A percentile compares a stretch with the other conserved stretches of the same genome.
phyloP scores from a whole-genome alignment of 179 eudicot species.

The Spinacia oleracea region DNA sequence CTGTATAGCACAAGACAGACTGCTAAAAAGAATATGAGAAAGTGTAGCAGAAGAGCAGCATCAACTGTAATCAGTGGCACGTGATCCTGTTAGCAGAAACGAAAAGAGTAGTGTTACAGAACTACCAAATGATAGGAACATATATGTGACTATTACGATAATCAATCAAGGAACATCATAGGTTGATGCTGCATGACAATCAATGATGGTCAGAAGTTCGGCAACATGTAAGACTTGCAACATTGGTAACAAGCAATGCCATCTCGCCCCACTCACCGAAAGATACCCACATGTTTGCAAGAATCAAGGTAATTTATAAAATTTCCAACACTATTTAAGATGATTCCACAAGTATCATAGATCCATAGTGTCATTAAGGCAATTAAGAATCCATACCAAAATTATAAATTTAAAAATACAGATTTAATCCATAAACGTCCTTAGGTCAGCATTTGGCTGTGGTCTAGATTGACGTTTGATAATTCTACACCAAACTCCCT shows the following conservation, averaged over 20 bases:
- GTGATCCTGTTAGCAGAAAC: constrained; percentile 41
- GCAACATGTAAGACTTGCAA: not conserved
- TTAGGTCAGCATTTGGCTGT: too few species aligned
- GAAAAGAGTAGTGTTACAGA: not conserved
- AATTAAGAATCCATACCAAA: not conserved
- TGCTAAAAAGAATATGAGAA: constrained; percentile 88
- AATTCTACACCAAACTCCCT: not conserved
- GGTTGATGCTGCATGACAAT: not conserved
- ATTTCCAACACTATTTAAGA: not conserved
- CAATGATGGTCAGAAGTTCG: not conserved
- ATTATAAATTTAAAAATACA: too few species aligned
- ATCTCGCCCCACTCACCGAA: not conserved
- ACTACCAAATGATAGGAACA: not conserved
- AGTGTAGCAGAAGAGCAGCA: constrained; percentile 86
- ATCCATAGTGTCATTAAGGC: not conserved
- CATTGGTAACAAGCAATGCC: not conserved
- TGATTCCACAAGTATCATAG: not conserved
- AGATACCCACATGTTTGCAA: not conserved
- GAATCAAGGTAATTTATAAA: not conserved
- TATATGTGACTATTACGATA: not conserved
- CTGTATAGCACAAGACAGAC: constrained; percentile 54
- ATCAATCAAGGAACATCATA: too few species aligned
- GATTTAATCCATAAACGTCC: too few species aligned
- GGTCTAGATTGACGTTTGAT: too few species aligned
- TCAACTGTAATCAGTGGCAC: constrained; percentile 65